A percentile compares a stretch with the other conserved stretches of the same genome.
phyloP scores from a whole-genome alignment of 768 basidiomycete species.

The Lactarius vividus region DNA sequence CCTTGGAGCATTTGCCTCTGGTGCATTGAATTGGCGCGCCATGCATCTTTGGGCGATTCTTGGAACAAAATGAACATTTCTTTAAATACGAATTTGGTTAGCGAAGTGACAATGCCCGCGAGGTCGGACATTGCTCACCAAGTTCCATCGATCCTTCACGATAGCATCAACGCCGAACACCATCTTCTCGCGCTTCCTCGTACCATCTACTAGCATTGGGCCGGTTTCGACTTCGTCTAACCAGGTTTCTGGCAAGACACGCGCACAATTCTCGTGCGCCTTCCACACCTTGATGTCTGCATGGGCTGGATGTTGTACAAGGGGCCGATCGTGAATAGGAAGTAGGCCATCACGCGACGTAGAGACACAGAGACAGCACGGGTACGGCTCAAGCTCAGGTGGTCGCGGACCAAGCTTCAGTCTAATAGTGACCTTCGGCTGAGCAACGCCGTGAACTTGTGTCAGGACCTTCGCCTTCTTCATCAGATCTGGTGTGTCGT shows the following conservation, averaged over 20 bases:
- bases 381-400: constrained; percentile 52
- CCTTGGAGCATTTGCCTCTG: constrained; percentile 89
- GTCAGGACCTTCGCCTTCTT: constrained; percentile 49
- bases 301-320: constrained; percentile 17
- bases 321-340: constrained; percentile 65
- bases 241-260: constrained; percentile 88
- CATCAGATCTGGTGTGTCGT: constrained; percentile 39
- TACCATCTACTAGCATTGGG: constrained; percentile 35
- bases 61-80: constrained; percentile 92
- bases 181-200: constrained; percentile 42
- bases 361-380: constrained; percentile 69
- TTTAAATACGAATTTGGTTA: constrained; percentile 34
- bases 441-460: constrained; percentile 24
- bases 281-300: constrained; percentile 48
- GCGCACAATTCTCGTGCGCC: constrained; percentile 81
- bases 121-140: constrained; percentile 52
- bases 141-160: constrained; percentile 87
- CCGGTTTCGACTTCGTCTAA: constrained; percentile 62
- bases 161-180: constrained; percentile 88
- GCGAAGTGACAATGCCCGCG: neutral
- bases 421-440: constrained; percentile 50
- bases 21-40: constrained; percentile 90
- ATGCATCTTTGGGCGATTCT: constrained; percentile 59
- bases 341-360: constrained; percentile 52
- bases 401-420: constrained; percentile 67